phyloP scores from a whole-genome alignment of 352 stramenopile species.

The Pythium biforme region DNA sequence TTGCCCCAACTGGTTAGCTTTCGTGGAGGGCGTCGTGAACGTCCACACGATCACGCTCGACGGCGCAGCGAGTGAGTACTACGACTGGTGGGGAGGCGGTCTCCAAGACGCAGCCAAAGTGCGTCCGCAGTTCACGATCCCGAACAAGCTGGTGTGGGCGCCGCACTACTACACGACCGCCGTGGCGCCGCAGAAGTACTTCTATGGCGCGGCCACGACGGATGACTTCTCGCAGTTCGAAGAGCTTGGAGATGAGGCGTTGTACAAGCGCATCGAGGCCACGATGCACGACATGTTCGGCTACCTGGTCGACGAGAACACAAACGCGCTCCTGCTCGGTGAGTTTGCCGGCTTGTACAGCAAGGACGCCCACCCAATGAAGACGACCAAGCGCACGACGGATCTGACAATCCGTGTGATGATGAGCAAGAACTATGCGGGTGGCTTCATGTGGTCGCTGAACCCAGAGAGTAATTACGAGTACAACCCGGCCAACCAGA shows the following conservation, averaged over 20 bases:
- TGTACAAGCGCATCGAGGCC: conserved; percentile 40
- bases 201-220: conserved; percentile 59
- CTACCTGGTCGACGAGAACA: conserved; percentile 52
- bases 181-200: conserved; percentile 69
- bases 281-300: conserved; percentile 84
- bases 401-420: conserved; percentile 71
- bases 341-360: conserved; percentile 76
- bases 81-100: conserved; percentile 80
- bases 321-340: conserved; percentile 56
- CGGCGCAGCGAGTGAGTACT: conserved; percentile 53
- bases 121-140: conserved; percentile 50
- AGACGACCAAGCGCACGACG: conserved; percentile 72
- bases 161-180: conserved; percentile 85
- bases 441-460: conserved; percentile 83
- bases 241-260: conserved; percentile 55
- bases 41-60: conserved; percentile 49
- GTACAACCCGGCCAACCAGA: conserved; percentile 63
- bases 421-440: conserved; percentile 58
- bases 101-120: conserved; percentile 52
- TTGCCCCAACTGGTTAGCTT: conserved; percentile 74
- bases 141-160: conserved; percentile 81
- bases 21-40: conserved; percentile 69
- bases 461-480: conserved; percentile 78
- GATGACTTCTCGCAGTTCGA: conserved; percentile 55
- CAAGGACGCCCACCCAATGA: conserved; percentile 60